phyloP scores from a whole-genome alignment of 1,284 basidiomycete genomes.

The Puccinia polysora region DNA sequence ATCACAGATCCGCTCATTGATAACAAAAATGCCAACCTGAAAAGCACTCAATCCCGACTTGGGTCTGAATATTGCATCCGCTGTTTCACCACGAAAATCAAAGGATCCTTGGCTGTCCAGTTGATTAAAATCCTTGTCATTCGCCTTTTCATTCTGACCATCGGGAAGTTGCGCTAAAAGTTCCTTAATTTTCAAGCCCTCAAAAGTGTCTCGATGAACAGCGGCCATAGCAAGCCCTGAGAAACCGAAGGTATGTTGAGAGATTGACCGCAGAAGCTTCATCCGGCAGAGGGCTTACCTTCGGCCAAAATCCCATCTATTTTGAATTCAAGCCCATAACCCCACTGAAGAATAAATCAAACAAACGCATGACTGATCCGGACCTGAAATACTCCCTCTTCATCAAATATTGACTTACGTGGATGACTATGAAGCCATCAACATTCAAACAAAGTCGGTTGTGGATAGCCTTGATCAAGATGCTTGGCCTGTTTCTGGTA shows the following conservation, averaged over 20 bases:
- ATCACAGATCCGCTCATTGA: background rate
- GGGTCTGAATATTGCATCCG: background rate
- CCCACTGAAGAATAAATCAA: conserved; percentile 23
- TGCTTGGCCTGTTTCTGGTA: background rate
- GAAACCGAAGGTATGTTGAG: background rate
- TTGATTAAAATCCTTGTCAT: background rate
- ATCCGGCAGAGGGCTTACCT: background rate
- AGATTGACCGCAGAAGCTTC: background rate
- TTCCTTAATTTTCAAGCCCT: conserved; percentile 10
- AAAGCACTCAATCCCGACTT: conserved; percentile 25
- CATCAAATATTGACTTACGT: conserved; percentile 18
- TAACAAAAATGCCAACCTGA: conserved; percentile 20
- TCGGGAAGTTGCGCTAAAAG: background rate
- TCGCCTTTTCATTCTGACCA: background rate
- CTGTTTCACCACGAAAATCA: conserved; percentile 14
- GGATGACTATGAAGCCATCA: no score
- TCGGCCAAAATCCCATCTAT: conserved; percentile 35
- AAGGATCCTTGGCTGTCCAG: background rate
- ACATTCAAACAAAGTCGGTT: no score
- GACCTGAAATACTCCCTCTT: no score
- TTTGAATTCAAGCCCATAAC: conserved; percentile 40
- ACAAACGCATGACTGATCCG: background rate
- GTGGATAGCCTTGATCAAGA: background rate
- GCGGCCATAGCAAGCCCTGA: conserved; percentile 33
- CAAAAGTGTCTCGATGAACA: conserved; percentile 11